These are phyloP conservation scores for Silene uniflora DNA, from an alignment of 148 eudicot species.

Conservation along the genomic window DNA sequence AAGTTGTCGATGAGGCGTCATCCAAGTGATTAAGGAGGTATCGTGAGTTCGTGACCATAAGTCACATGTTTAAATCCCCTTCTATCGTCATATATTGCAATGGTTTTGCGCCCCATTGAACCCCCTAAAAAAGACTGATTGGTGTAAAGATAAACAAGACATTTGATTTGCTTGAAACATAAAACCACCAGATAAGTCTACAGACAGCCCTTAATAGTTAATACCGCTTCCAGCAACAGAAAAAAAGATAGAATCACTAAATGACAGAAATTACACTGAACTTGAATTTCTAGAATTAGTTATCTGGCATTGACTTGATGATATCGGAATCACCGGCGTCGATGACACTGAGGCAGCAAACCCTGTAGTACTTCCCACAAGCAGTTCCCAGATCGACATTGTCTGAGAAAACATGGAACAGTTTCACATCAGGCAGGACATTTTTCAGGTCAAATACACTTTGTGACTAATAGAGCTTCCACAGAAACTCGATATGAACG, in stretches of 20 bases:
- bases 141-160: not conserved
- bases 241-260: conserved; percentile 3
- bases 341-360: conserved; percentile 55
- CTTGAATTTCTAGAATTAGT: conserved; percentile 15
- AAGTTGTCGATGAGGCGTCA: too few relatives aligned
- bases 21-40: too few relatives aligned
- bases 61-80: too few relatives aligned
- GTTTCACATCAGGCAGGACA: not conserved
- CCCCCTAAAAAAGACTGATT: too few relatives aligned
- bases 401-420: conserved; percentile 26
- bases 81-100: too few relatives aligned
- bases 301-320: conserved; percentile 58
- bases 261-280: not conserved
- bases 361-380: conserved; percentile 61
- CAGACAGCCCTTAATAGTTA: conserved; percentile 14
- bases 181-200: conserved; percentile 14
- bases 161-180: conserved; percentile 2
- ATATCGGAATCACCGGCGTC: conserved; percentile 69
- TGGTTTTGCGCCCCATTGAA: too few relatives aligned
- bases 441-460: not conserved
- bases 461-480: too few relatives aligned
- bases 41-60: too few relatives aligned
- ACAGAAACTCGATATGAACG: too few relatives aligned
- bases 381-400: conserved; percentile 71
- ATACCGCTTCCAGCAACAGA: conserved; percentile 17